These are phyloP conservation scores for Colletotrichum simmondsii DNA, from an alignment of 2,329 filamentous ascomycete genomes.

Conservation along the genomic window DNA sequence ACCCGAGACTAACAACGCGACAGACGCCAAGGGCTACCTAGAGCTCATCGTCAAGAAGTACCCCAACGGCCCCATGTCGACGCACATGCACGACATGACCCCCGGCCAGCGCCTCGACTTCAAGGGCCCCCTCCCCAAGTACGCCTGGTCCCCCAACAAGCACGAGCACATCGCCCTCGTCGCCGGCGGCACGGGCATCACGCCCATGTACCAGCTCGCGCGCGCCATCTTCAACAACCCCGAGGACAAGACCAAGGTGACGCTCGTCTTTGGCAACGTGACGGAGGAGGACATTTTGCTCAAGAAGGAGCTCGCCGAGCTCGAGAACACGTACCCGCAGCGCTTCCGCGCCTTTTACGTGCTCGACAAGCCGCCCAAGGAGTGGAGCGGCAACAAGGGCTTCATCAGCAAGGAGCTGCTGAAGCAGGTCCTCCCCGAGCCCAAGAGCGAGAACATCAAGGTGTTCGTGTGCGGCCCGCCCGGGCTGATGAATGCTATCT, in stretches of 20 bases:
- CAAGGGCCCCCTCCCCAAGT: constrained; percentile 97
- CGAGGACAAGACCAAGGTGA: constrained; percentile 96
- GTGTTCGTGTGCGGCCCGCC: constrained; percentile 96
- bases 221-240: constrained; percentile 96
- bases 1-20: background rate
- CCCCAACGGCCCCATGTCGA: constrained; percentile 89
- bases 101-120: constrained; percentile 87
- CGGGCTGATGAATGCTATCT: constrained; percentile 92
- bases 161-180: constrained; percentile 88
- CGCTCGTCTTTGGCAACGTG: constrained; percentile 92
- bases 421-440: constrained; percentile 94
- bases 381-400: constrained; percentile 82
- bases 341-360: constrained; percentile 96
- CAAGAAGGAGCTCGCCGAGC: constrained; percentile 82
- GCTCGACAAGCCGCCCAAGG: constrained; percentile 84
- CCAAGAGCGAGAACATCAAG: constrained; percentile 93
- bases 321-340: constrained; percentile 96
- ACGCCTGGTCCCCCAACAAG: constrained; percentile 90
- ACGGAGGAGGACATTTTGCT: constrained; percentile 91
- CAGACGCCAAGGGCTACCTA: constrained; percentile 81
- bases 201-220: constrained; percentile 96
- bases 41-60: constrained; percentile 95
- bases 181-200: constrained; percentile 96
- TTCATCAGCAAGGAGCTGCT: constrained; percentile 90
- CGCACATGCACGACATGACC: constrained; percentile 84